phyloP scores from a whole-genome alignment of 1,284 basidiomycete genomes.

The Ceratobasidium sp. region DNA sequence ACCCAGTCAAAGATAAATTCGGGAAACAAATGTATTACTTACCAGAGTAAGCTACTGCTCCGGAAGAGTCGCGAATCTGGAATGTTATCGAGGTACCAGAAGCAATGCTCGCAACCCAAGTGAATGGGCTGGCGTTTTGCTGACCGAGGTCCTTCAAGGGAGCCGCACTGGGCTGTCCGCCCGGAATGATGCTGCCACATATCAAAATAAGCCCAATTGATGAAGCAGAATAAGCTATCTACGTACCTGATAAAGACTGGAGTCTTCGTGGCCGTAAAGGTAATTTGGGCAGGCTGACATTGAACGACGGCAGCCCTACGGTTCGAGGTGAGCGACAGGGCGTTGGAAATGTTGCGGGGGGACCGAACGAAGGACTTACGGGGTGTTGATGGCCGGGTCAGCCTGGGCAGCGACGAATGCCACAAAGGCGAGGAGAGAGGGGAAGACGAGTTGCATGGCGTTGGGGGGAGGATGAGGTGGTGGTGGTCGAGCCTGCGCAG shows the following conservation, averaged over 20 bases:
- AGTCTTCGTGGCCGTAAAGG: not conserved
- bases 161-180: constrained; percentile 15
- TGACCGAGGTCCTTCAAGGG: constrained; percentile 21
- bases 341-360: not conserved
- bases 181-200: constrained; percentile 25
- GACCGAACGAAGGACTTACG: constrained; percentile 32
- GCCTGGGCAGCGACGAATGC: constrained; percentile 32
- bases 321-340: not conserved
- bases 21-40: not conserved
- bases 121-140: constrained; percentile 1
- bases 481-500: not conserved
- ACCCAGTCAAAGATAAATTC: not conserved
- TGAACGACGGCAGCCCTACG: constrained; percentile 10
- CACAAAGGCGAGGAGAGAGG: constrained; percentile 27
- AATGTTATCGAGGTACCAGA: not conserved
- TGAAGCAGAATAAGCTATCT: not conserved
- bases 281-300: constrained; percentile 32
- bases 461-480: not conserved
- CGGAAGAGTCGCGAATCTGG: constrained; percentile 19
- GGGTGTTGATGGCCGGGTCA: constrained; percentile 33
- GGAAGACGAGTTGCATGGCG: constrained; percentile 8
- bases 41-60: constrained; percentile 31
- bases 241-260: constrained; percentile 31
- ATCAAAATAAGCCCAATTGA: not conserved
- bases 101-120: constrained; percentile 3